Conservation (phyloP, 495 filamentous ascomycete species). For the Amphirosellinia nigrospora region DNA sequence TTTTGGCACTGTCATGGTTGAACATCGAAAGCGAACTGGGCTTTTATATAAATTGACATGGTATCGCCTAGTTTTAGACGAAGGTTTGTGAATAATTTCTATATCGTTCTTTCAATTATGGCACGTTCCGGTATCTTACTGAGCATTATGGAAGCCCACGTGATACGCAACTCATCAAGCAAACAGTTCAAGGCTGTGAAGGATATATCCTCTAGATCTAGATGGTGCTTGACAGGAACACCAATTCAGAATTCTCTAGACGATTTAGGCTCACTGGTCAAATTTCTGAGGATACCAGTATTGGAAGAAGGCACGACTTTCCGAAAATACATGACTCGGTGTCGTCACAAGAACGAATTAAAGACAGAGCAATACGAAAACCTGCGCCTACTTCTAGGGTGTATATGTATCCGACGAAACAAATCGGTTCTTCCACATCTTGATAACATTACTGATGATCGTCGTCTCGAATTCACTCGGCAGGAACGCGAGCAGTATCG, state of each 20-base stretch:
- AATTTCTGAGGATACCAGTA: too few species aligned
- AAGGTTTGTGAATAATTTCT: slow-evolving; percentile 36
- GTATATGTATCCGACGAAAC: slow-evolving; percentile 5
- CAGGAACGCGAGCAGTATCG: too few species aligned
- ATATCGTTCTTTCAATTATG: too few species aligned
- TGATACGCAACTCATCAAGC: slow-evolving; percentile 41
- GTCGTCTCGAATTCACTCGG: too few species aligned
- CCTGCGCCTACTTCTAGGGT: background rate
- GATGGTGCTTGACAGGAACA: slow-evolving; percentile 45
- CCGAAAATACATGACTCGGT: slow-evolving; percentile 32
- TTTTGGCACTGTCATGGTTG: background rate
- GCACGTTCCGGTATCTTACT: too few species aligned
- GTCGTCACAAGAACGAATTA: too few species aligned
- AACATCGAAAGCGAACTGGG: too few species aligned
- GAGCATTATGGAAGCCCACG: slow-evolving; percentile 44
- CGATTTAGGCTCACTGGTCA: slow-evolving; percentile 39
- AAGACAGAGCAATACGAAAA: background rate
- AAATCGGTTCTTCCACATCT: too few species aligned
- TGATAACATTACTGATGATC: too few species aligned
- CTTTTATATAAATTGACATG: slow-evolving; percentile 29
- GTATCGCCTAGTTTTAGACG: slow-evolving; percentile 44
- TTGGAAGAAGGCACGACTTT: too few species aligned
- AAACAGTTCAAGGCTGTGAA: slow-evolving; percentile 34
- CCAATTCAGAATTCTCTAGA: slow-evolving; percentile 44
- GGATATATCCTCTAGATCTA: slow-evolving; percentile 32